Base-by-base conservation (phyloP, 1,139 yeast species). In the Candida sanyaensis region DNA sequence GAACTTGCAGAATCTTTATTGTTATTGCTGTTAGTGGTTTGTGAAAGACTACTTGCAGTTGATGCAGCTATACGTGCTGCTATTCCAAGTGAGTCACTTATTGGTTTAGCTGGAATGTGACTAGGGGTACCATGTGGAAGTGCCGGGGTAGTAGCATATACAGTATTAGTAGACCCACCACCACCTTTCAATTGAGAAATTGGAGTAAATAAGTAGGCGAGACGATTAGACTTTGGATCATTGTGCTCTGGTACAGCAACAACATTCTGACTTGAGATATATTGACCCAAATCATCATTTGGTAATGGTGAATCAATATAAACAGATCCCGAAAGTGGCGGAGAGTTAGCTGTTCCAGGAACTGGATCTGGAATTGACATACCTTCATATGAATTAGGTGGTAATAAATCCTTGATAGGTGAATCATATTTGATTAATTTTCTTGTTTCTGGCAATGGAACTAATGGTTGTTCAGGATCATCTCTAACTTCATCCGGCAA, bases 401-500 rank as follows among this genome's bases (percentile, higher is more conserved):
- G 88, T 48, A 93, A 73, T 55, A 90, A 66, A 55, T 84, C 83
- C 61, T 84, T 86, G 56, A 93, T 78, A 9, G 99, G 99, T 2
- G 97, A 89, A 45, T 88, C 92, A 59, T 74, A 84, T 62, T 84
- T 84, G 61, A 84, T 83, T 62, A 87, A 76, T 54, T 87, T 83
- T 59, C 96, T 80, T 1, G 84, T 81, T 54, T 75, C 80, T 46
- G 57, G 65, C 51, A 75, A 65, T 8, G 77, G 78, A 30, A 75
- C 65, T 39, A 85, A 84, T 56, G 95, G 92, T 42, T 90, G 90
- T 64, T 93, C 98, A 48, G 84, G 87, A 44, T 82, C 78, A 53
- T 88, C 92, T 61, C 98, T 83, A 37, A 92, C 88, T 63, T 92
- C 99, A 66, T 93, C 99, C 0, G 99, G 99, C 55, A 93, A 78